Evolutionary conservation across 352 stramenopile genomes (phyloP).

Genomic region (Pythium vanterpoolii): DNA sequence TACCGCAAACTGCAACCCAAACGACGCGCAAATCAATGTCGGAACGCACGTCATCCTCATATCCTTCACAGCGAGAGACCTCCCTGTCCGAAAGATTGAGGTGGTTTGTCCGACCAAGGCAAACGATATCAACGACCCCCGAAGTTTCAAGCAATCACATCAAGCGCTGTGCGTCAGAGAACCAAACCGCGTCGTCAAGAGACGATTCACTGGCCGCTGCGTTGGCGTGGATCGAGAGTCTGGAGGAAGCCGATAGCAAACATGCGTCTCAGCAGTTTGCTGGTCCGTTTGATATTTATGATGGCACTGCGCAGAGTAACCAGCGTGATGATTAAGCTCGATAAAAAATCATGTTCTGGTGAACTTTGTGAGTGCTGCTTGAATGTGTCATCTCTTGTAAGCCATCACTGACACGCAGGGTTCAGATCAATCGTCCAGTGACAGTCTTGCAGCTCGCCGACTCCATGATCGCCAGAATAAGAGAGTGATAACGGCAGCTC

Average conservation of each 20-base stretch:
- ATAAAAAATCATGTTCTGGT: neutral
- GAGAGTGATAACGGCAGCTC: too few species aligned
- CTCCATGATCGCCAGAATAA: too few species aligned
- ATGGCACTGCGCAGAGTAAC: neutral
- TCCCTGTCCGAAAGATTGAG: neutral
- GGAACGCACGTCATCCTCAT: too few species aligned
- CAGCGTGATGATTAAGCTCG: neutral
- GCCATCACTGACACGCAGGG: too few species aligned
- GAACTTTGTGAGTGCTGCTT: too few species aligned
- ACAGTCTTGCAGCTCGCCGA: too few species aligned
- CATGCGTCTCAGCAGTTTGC: neutral
- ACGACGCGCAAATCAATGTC: neutral
- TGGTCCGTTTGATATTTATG: neutral
- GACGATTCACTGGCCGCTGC: neutral
- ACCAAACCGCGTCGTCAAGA: neutral
- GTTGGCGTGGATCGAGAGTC: slow-evolving; percentile 5
- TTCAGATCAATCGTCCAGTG: too few species aligned
- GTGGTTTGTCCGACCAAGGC: neutral
- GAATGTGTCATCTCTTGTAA: too few species aligned
- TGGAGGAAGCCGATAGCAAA: slow-evolving; percentile 5
- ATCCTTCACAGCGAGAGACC: too few species aligned
- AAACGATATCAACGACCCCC: neutral
- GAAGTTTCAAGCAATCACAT: neutral
- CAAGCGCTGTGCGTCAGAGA: neutral
- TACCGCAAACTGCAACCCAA: neutral